These are phyloP conservation scores for Pinus tabuliformis DNA, from an alignment of 75 land plant species.

Conservation along the genomic window DNA sequence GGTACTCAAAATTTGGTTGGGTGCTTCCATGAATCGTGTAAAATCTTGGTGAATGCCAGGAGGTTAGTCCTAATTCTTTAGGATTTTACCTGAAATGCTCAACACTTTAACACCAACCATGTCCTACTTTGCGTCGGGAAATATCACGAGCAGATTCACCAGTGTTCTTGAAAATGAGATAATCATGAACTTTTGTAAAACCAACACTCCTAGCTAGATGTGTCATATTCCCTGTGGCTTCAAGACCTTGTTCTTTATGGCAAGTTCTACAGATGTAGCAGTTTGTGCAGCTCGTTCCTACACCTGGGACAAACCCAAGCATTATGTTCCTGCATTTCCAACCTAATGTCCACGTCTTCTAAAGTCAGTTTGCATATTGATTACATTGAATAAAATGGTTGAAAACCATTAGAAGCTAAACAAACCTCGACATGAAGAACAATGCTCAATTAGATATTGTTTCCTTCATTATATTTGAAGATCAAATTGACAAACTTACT, in stretches of 20 bases:
- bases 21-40: background rate
- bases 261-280: slow-evolving; percentile 49
- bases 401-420: no score
- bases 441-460: no score
- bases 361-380: no score
- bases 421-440: no score
- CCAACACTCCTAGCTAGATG: slow-evolving; percentile 20
- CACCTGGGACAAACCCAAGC: no score
- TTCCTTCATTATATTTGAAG: no score
- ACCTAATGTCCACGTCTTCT: no score
- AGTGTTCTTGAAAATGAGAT: slow-evolving; percentile 24
- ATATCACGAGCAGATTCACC: slow-evolving; percentile 20
- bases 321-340: no score
- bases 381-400: no score
- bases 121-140: slow-evolving; percentile 13
- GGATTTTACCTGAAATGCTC: background rate
- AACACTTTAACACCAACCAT: slow-evolving; percentile 17
- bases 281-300: no score
- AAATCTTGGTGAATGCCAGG: background rate
- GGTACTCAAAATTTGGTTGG: background rate
- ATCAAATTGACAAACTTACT: no score
- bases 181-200: slow-evolving; percentile 42
- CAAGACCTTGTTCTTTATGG: slow-evolving; percentile 20
- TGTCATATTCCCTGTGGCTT: slow-evolving; percentile 19
- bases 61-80: background rate